Base-by-base conservation (phyloP, 805 yeast species). In the Candida pseudofarinosa region DNA sequence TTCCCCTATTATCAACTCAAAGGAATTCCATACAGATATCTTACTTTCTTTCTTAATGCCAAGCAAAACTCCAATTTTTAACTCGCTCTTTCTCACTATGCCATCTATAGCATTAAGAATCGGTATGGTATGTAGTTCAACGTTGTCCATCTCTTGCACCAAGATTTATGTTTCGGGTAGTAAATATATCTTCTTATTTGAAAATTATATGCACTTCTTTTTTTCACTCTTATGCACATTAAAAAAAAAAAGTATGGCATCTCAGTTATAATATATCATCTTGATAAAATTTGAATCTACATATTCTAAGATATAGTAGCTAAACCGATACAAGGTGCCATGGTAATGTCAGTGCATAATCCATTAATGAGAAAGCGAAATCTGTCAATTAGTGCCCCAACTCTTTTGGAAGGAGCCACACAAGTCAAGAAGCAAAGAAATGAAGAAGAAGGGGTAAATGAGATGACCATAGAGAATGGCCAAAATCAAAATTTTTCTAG, bases 321-420 rank as follows among this genome's bases (percentile, higher is more conserved):
- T 23, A 10, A 23, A 23, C 28, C 10, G 28, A 23, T 10, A 7
- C 28, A 23, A 10, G 10, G 28, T 23, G 28, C 28, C 35, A 64
- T 65, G 69, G 63, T 60, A 45, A 64, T 67, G 68, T 61, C 70
- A 40, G 54, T 64, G 41, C 67, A 61, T 51, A 70, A 67, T 39
- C 69, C 70, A 15, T 45, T 60, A 43, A 46, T 63, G 39, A 55
- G 71, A 44, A 66, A 66, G 51, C 39, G 39, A 26, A 19, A 26
- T 23, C 4, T 37, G 15, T 13, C 34, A n/a, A 32, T 15, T 7
- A 13, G 32, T 4, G 15, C 19, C 20, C 38, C 38, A 17, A 19
- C 16, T 35, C 10, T 16, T 14, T 13, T 12, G 16, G 32, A 28
- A 8, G 39, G 37, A 36, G 46, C 35, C 12, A 40, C 16, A 19